A percentile compares a stretch with the other conserved stretches of the same genome.
These are phyloP conservation scores for Dactylellina drechsleri DNA, from an alignment of 2,329 filamentous ascomycete genomes.

Conservation along the genomic window DNA sequence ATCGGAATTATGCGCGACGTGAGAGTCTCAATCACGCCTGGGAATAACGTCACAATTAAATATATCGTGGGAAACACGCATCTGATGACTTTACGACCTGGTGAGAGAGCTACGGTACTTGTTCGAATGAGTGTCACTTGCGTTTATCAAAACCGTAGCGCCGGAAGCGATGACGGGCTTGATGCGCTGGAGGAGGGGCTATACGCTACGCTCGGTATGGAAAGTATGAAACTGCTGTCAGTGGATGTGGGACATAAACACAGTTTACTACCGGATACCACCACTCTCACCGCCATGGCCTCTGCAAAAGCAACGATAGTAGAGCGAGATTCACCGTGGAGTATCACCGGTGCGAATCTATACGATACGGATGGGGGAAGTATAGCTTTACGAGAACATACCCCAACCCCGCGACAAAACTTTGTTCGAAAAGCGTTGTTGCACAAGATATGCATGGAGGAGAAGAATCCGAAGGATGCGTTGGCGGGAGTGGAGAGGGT, in stretches of 20 bases:
- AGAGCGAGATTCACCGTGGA: constrained; percentile 18
- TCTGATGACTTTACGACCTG: constrained; percentile 23
- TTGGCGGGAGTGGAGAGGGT: constrained; percentile 27
- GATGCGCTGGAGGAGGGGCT: constrained; percentile 36
- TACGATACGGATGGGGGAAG: not conserved
- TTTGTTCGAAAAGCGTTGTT: constrained; percentile 47
- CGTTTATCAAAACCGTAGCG: not conserved
- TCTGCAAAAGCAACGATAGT: constrained; percentile 16
- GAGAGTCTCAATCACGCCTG: constrained; percentile 1
- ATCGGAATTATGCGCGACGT: constrained; percentile 45
- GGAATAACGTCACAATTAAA: constrained; percentile 5
- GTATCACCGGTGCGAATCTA: not conserved
- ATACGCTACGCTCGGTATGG: constrained; percentile 37
- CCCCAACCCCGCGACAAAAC: not conserved
- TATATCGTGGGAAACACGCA: constrained; percentile 23
- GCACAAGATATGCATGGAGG: constrained; percentile 37
- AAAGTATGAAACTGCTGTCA: constrained; percentile 19
- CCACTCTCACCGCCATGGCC: constrained; percentile 7
- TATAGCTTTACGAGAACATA: constrained; percentile 3
- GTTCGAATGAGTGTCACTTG: constrained; percentile 27
- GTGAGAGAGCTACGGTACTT: constrained; percentile 38
- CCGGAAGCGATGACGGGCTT: constrained; percentile 2
- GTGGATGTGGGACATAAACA: constrained; percentile 35
- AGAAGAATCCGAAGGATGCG: constrained; percentile 46
- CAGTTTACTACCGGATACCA: constrained; percentile 23